Percentiles rank a stretch among this genome's conserved stretches.
phyloP scores from a whole-genome alignment of 805 yeast genomes.

The Yarrowia yakushimensis region DNA sequence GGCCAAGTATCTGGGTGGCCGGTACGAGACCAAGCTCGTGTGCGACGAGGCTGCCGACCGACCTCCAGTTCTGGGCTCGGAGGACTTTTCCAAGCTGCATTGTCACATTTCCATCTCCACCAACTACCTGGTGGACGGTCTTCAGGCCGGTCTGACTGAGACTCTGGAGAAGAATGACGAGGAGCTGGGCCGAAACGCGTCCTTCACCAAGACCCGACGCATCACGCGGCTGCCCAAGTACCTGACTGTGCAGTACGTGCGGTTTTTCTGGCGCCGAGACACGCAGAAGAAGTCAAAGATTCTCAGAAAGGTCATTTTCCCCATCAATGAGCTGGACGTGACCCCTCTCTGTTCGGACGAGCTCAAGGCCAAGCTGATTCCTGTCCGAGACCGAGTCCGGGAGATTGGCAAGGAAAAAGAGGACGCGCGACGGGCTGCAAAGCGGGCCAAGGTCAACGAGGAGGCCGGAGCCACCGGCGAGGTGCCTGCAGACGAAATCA shows the following conservation, averaged over 20 bases:
- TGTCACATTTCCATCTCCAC: conserved; percentile 87
- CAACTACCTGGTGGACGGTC: conserved; percentile 84
- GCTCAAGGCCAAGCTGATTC: conserved; percentile 60
- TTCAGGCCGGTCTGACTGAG: conserved; percentile 70
- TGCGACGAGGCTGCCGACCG: conserved; percentile 58
- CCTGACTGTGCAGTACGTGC: conserved; percentile 84
- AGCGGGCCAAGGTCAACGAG: conserved; percentile 51
- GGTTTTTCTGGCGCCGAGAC: conserved; percentile 95
- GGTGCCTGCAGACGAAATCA: conserved; percentile 29
- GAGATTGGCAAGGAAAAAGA: conserved; percentile 68
- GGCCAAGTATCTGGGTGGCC: conserved; percentile 59
- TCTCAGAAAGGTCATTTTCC: conserved; percentile 89
- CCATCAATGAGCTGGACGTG: conserved; percentile 77
- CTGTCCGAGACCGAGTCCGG: conserved; percentile 72
- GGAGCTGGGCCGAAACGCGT: conserved; percentile 65
- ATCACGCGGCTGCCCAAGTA: conserved; percentile 81
- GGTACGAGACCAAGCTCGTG: conserved; percentile 58
- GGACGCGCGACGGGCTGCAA: conserved; percentile 69
- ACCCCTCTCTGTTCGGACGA: conserved; percentile 82
- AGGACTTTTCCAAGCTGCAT: conserved; percentile 66
- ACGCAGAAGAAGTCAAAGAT: conserved; percentile 89
- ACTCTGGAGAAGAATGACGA: conserved; percentile 72
- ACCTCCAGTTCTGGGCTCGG: conserved; percentile 45
- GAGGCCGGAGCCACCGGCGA: conserved; percentile 31
- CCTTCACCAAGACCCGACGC: conserved; percentile 54